A percentile compares a stretch with the other conserved stretches of the same genome.
Evolutionary conservation across 1,284 basidiomycete genomes (phyloP).

Genomic region (Anthracocystis setariae): DNA sequence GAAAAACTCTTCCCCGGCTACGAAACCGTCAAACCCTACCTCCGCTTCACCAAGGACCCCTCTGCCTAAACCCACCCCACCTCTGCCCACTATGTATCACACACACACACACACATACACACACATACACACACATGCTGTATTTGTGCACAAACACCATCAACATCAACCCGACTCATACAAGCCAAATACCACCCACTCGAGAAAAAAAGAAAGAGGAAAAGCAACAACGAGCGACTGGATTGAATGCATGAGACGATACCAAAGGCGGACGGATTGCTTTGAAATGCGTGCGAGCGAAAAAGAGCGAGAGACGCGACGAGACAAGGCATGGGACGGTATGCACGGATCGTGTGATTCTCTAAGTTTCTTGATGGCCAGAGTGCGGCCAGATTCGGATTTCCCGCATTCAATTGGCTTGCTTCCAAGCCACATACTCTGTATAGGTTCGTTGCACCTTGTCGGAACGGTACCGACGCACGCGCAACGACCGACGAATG

Average conservation of each 20-base stretch:
- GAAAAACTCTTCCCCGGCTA: conserved; percentile 81
- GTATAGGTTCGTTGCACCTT: conserved; percentile 78
- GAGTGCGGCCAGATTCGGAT: not conserved
- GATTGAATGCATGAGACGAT: too few relatives aligned
- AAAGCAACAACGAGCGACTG: too few relatives aligned
- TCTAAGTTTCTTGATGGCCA: too few relatives aligned
- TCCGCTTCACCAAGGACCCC: conserved; percentile 70
- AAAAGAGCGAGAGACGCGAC: not conserved
- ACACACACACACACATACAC: too few relatives aligned
- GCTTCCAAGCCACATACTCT: conserved; percentile 71
- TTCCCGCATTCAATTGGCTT: not conserved
- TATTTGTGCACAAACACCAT: too few relatives aligned
- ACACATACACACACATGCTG: not conserved
- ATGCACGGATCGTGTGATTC: not conserved
- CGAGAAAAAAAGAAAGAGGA: too few relatives aligned
- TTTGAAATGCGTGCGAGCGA: not conserved
- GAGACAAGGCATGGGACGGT: not conserved
- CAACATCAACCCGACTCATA: too few relatives aligned
- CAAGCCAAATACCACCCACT: too few relatives aligned
- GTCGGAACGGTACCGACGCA: conserved; percentile 86
- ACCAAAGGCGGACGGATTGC: too few relatives aligned
- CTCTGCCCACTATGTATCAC: too few relatives aligned
- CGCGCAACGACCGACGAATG: conserved; percentile 78
- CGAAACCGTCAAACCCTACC: conserved; percentile 71
- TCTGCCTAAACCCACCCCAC: conserved; percentile 13